Evolutionary conservation across 2,329 filamentous ascomycete genomes (phyloP).

Genomic region (Trichoderma endophyticum): DNA sequence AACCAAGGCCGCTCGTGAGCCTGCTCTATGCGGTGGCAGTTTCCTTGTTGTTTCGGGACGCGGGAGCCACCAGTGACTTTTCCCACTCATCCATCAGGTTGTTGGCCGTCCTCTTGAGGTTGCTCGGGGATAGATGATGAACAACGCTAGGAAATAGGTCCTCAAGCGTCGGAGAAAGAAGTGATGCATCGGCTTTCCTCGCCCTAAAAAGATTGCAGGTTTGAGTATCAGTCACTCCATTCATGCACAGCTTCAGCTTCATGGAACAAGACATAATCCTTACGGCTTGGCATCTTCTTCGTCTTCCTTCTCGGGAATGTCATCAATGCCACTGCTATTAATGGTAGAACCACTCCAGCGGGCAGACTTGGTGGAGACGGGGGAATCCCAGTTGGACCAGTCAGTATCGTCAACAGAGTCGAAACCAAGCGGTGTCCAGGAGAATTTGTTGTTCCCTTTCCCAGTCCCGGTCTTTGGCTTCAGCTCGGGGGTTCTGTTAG

Average conservation of each 20-base stretch:
- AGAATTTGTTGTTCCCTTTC: constrained; percentile 56
- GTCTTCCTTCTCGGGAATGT: constrained; percentile 48
- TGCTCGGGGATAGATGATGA: constrained; percentile 68
- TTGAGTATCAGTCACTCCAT: not conserved
- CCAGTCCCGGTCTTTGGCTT: constrained; percentile 39
- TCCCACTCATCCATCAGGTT: constrained; percentile 92
- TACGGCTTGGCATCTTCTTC: constrained; percentile 49
- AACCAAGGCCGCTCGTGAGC: not conserved
- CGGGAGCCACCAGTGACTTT: constrained; percentile 45
- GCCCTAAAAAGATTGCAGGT: constrained; percentile 3
- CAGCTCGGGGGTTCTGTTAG: constrained; percentile 29
- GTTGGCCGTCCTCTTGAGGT: constrained; percentile 77
- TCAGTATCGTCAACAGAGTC: constrained; percentile 59
- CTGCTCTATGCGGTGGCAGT: constrained; percentile 28
- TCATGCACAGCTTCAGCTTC: not conserved
- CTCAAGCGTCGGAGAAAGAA: constrained; percentile 46
- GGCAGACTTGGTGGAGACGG: constrained; percentile 52
- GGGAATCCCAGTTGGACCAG: constrained; percentile 64
- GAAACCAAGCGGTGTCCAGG: constrained; percentile 57
- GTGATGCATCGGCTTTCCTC: constrained; percentile 26
- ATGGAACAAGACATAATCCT: constrained; percentile 28
- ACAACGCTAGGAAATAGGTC: constrained; percentile 67
- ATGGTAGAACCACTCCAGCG: constrained; percentile 64
- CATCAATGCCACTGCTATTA: constrained; percentile 39
- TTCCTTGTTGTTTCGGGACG: constrained; percentile 32